These are phyloP conservation scores for Microsporum ferrugineum DNA, from an alignment of 2,329 filamentous ascomycete genomes.

Conservation along the genomic window DNA sequence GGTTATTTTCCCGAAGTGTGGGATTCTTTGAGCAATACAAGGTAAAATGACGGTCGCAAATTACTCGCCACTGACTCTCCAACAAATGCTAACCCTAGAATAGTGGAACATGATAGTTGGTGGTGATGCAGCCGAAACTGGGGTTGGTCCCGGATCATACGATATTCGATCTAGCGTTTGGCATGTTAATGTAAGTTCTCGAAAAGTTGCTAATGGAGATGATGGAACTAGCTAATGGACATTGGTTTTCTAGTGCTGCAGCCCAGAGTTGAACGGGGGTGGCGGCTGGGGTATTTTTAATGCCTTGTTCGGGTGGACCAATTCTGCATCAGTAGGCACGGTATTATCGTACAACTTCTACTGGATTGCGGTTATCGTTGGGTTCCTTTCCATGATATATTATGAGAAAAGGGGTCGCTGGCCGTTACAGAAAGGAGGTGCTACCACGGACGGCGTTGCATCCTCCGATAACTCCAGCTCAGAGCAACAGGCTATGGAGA, in stretches of 20 bases:
- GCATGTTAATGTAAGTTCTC: constrained; percentile 9
- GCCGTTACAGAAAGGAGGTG: constrained; percentile 10
- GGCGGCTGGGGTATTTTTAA: constrained; percentile 84
- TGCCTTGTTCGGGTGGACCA: constrained; percentile 73
- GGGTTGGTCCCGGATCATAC: constrained; percentile 7
- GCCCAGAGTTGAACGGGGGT: constrained; percentile 57
- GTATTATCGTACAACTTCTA: constrained; percentile 82
- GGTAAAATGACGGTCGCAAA: background rate
- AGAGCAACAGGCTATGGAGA: background rate
- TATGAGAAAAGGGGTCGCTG: constrained; percentile 15
- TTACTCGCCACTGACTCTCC: background rate
- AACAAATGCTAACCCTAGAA: background rate
- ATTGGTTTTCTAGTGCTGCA: constrained; percentile 54
- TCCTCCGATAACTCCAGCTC: background rate
- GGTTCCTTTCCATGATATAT: constrained; percentile 46
- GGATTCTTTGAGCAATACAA: constrained; percentile 9
- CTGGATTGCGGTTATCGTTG: constrained; percentile 61
- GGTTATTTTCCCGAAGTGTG: constrained; percentile 7
- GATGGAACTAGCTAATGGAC: background rate
- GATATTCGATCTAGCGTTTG: constrained; percentile 10
- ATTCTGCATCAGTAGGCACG: constrained; percentile 77
- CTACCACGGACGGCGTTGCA: background rate
- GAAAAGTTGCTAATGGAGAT: background rate
- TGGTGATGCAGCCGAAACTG: constrained; percentile 8
- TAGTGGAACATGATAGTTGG: constrained; percentile 10